A percentile compares a stretch with the other conserved stretches of the same genome.
Evolutionary conservation across 768 basidiomycete genomes (phyloP).

Genomic region (Infundibulicybe gibba): DNA sequence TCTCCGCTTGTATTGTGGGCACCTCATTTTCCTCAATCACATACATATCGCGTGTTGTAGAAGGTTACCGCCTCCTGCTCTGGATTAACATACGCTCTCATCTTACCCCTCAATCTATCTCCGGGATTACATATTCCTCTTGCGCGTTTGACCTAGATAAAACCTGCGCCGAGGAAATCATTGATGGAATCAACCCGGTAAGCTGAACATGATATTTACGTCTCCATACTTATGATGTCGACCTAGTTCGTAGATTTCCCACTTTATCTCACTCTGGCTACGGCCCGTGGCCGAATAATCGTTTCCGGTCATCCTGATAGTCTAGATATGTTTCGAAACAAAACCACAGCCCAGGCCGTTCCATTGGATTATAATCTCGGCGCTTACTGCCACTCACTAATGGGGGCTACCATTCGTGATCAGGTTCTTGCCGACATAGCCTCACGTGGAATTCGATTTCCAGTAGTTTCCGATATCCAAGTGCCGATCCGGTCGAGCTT

Average conservation of each 20-base stretch:
- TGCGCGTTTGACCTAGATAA: no score
- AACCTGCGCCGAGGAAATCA: no score
- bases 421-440: slow-evolving; percentile 41
- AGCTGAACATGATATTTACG: no score
- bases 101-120: background rate
- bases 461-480: slow-evolving; percentile 40
- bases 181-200: no score
- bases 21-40: slow-evolving; percentile 34
- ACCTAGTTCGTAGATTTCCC: no score
- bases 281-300: no score
- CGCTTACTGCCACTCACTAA: slow-evolving; percentile 42
- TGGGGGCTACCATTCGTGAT: slow-evolving; percentile 25
- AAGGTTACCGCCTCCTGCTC: slow-evolving; percentile 46
- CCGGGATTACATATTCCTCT: no score
- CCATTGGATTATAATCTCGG: no score
- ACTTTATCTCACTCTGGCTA: no score
- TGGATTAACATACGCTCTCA: slow-evolving; percentile 49
- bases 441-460: slow-evolving; percentile 45
- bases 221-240: no score
- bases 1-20: slow-evolving; percentile 50
- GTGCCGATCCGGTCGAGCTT: slow-evolving; percentile 44
- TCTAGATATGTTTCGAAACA: slow-evolving; percentile 37
- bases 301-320: slow-evolving; percentile 51
- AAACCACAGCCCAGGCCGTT: slow-evolving; percentile 21
- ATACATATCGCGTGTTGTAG: slow-evolving; percentile 40